These are phyloP conservation scores for Coniosporium apollinis DNA, from an alignment of 495 filamentous ascomycete genomes.

Conservation along the genomic window DNA sequence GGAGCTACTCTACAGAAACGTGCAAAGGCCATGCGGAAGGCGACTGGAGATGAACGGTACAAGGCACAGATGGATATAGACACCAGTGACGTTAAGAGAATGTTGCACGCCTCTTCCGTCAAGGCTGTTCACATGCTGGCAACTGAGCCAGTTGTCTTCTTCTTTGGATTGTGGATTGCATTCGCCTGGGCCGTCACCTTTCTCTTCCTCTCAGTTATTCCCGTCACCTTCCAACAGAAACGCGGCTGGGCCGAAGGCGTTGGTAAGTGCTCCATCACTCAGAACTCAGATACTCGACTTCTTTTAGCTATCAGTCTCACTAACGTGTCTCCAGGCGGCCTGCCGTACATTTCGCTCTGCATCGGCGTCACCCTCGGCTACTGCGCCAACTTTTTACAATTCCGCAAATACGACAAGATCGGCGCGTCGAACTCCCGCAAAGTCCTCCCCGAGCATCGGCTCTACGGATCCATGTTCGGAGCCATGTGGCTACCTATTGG, in stretches of 20 bases:
- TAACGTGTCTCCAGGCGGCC: slow-evolving; percentile 1
- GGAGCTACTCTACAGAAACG: slow-evolving; percentile 21
- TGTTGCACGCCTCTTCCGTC: slow-evolving; percentile 14
- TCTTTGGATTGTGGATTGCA: slow-evolving; percentile 12
- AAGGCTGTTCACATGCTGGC: slow-evolving; percentile 23
- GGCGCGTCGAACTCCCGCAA: background rate
- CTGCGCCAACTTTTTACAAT: slow-evolving; percentile 8
- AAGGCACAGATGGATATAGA: slow-evolving; percentile 20
- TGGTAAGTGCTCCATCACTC: background rate
- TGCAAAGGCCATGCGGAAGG: slow-evolving; percentile 17
- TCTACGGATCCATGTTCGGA: slow-evolving; percentile 6
- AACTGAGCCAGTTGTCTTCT: slow-evolving; percentile 20
- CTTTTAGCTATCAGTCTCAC: too few species aligned
- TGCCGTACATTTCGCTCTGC: slow-evolving; percentile 14
- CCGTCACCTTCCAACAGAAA: slow-evolving; percentile 9
- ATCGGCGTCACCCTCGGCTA: slow-evolving; percentile 7
- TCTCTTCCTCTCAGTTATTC: slow-evolving; percentile 9
- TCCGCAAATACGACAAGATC: slow-evolving; percentile 12
- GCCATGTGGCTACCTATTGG: slow-evolving; percentile 9
- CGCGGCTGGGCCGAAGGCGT: slow-evolving; percentile 10
- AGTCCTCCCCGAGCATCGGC: slow-evolving; percentile 5
- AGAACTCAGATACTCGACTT: too few species aligned
- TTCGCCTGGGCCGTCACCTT: slow-evolving; percentile 11
- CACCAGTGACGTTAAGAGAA: slow-evolving; percentile 11
- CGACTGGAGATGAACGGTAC: slow-evolving; percentile 18